phyloP scores from a whole-genome alignment of 768 basidiomycete genomes.

The Cubamyces lactineus region DNA sequence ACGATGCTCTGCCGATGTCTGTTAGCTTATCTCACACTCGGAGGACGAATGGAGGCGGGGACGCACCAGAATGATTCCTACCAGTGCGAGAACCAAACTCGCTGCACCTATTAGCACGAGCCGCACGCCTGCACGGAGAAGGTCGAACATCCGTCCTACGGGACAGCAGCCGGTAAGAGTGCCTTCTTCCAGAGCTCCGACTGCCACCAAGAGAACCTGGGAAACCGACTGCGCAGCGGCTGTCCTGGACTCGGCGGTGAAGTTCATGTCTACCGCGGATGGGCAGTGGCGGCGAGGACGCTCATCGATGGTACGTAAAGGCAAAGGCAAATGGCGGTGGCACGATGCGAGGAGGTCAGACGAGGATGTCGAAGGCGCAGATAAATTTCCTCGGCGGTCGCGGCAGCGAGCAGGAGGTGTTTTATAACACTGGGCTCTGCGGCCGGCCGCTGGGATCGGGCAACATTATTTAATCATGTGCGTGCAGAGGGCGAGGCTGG shows the following conservation, averaged over 20 bases:
- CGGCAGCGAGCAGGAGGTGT: not conserved
- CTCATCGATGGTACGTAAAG: constrained; percentile 7
- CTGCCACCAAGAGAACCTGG: constrained; percentile 13
- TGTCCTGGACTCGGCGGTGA: constrained; percentile 4
- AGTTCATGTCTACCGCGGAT: constrained; percentile 19
- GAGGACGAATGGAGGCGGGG: not conserved
- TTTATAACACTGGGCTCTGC: constrained; percentile 1
- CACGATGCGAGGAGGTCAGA: not conserved
- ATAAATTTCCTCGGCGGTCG: constrained; percentile 4
- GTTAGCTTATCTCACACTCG: not conserved
- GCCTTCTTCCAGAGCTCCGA: constrained; percentile 7
- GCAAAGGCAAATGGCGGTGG: not conserved
- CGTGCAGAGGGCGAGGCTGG: not conserved
- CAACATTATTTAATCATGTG: constrained; percentile 10
- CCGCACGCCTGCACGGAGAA: constrained; percentile 4
- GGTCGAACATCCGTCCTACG: constrained; percentile 11
- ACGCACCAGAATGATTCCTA: constrained; percentile 13
- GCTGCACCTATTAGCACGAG: constrained; percentile 9
- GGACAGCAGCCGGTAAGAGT: constrained; percentile 8
- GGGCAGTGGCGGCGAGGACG: not conserved
- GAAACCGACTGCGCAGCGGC: constrained; percentile 16
- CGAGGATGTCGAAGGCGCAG: not conserved
- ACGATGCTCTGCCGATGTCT: constrained; percentile 9
- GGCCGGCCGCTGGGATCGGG: constrained; percentile 2
- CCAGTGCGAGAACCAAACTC: constrained; percentile 13